A percentile compares a stretch with the other conserved stretches of the same genome.
Evolutionary conservation across 129 eudicot genomes (phyloP).

Genomic region (Artemisia tridentata): DNA sequence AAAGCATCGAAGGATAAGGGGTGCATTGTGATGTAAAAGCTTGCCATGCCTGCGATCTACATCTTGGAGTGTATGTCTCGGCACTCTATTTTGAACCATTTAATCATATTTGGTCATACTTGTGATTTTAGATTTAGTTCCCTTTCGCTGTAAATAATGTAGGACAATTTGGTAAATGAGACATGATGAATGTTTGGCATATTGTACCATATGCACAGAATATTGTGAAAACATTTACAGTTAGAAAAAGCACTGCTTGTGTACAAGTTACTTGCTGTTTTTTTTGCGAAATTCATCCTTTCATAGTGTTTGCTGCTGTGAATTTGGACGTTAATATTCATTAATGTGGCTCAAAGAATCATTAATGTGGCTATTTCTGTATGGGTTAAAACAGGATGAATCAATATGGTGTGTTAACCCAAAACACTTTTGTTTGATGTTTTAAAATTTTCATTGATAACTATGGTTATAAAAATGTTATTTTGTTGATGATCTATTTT

Average conservation of each 20-base stretch:
- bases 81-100: constrained; percentile 19
- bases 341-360: neutral
- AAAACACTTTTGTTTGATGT: too few species aligned
- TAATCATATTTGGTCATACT: constrained; percentile 14
- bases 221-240: constrained; percentile 29
- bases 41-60: neutral
- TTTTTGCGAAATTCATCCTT: neutral
- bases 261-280: constrained; percentile 17
- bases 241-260: constrained; percentile 19
- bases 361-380: neutral
- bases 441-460: too few species aligned
- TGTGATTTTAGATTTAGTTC: constrained; percentile 24
- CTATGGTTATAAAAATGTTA: too few species aligned
- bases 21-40: constrained; percentile 62
- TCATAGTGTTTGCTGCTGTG: too few species aligned
- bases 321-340: neutral
- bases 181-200: constrained; percentile 18
- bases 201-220: constrained; percentile 15
- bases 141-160: constrained; percentile 29
- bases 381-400: too few species aligned
- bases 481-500: too few species aligned
- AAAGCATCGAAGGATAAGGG: constrained; percentile 52
- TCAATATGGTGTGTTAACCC: too few species aligned
- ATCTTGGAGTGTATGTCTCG: constrained; percentile 31
- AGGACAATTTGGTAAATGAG: constrained; percentile 17